Conservation (phyloP, 129 eudicot species). For the Flaveria brownii region DNA sequence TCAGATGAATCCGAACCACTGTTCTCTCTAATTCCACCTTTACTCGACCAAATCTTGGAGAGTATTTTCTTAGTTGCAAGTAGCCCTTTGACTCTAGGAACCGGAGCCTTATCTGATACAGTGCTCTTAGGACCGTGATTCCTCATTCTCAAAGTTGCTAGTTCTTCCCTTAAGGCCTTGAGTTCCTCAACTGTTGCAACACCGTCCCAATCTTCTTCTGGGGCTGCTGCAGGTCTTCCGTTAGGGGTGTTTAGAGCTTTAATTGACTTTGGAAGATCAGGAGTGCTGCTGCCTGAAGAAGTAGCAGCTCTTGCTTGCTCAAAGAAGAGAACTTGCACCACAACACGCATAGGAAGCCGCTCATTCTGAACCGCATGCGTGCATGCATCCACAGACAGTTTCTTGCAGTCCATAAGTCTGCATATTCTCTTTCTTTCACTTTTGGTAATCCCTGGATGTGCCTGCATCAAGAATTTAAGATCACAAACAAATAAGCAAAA, state of each 20-base stretch:
- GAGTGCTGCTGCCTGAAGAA: slow-evolving; percentile 93
- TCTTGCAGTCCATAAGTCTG: slow-evolving; percentile 91
- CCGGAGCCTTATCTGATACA: slow-evolving; percentile 51
- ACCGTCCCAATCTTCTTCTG: slow-evolving; percentile 95
- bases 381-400: slow-evolving; percentile 94
- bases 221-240: slow-evolving; percentile 67
- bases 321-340: slow-evolving; percentile 88
- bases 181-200: slow-evolving; percentile 87
- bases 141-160: slow-evolving; percentile 64
- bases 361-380: slow-evolving; percentile 98
- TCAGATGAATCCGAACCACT: slow-evolving; percentile 96
- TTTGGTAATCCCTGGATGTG: slow-evolving; percentile 82
- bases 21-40: slow-evolving; percentile 60
- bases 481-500: neutral
- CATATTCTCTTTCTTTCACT: slow-evolving; percentile 93
- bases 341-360: slow-evolving; percentile 82
- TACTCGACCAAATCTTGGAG: slow-evolving; percentile 77
- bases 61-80: slow-evolving; percentile 67
- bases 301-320: slow-evolving; percentile 96
- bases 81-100: slow-evolving; percentile 69
- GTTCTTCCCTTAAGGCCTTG: slow-evolving; percentile 79
- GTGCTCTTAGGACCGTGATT: slow-evolving; percentile 40
- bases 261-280: slow-evolving; percentile 82
- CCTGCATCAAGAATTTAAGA: slow-evolving; percentile 43
- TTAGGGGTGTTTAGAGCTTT: slow-evolving; percentile 68